Conservation (phyloP, 148 eudicot genomes). For the Persicaria maculosa region DNA sequence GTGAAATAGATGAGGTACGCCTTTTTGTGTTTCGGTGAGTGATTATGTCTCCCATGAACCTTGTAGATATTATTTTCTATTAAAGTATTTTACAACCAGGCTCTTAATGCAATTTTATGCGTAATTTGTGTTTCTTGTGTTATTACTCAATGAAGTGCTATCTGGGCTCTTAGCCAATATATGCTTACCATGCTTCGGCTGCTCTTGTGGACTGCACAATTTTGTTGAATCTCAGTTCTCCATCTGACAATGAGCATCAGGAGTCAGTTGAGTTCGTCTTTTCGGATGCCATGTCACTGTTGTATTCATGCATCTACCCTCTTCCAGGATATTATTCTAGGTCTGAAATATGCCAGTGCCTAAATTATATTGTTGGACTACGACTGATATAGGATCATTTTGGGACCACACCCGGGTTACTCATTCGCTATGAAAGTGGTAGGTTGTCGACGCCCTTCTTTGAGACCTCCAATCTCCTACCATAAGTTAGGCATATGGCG, state of each 20-base stretch:
- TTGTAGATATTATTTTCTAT: not conserved
- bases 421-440: conserved; percentile 5
- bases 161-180: not conserved
- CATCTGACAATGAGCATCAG: not conserved
- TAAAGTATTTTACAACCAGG: not conserved
- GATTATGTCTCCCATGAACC: not conserved
- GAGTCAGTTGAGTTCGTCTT: not conserved
- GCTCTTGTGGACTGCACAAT: no score
- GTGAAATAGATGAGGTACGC: conserved; percentile 6
- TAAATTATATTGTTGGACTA: not conserved
- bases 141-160: not conserved
- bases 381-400: not conserved
- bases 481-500: conserved; percentile 10
- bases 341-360: not conserved
- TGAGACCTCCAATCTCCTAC: conserved; percentile 5
- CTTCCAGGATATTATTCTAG: not conserved
- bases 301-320: not conserved
- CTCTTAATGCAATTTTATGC: not conserved
- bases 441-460: not conserved
- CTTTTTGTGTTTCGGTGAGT: no score
- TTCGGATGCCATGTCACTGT: not conserved
- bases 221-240: not conserved
- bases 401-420: conserved; percentile 8
- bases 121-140: not conserved
- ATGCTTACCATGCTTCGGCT: no score